Conservation (phyloP, 495 filamentous ascomycete genomes). For the Thermothielavioides terrestris region DNA sequence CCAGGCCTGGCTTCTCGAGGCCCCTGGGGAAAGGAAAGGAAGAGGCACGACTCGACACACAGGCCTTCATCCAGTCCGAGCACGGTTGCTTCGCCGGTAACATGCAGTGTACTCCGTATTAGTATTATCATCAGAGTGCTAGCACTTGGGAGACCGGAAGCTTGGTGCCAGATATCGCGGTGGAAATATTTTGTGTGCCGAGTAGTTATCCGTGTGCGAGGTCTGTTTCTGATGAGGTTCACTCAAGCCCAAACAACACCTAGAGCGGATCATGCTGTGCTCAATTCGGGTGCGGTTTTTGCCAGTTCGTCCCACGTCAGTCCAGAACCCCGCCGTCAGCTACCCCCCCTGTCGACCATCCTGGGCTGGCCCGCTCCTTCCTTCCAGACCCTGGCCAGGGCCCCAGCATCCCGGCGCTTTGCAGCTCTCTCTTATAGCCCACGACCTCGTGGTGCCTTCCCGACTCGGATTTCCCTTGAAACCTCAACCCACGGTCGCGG, state of each 20-base stretch:
- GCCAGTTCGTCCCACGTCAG: neutral
- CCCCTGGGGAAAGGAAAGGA: too few species aligned
- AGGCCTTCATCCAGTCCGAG: neutral
- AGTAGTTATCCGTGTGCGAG: too few species aligned
- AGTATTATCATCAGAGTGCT: neutral
- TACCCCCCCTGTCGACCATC: neutral
- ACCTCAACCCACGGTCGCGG: slow-evolving; percentile 18
- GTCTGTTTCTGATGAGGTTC: neutral
- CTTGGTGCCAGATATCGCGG: too few species aligned
- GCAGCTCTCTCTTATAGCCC: neutral
- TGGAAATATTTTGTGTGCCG: too few species aligned
- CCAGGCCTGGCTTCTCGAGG: too few species aligned
- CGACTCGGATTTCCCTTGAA: slow-evolving; percentile 2
- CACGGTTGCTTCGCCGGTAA: neutral
- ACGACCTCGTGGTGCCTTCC: neutral
- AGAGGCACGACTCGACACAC: too few species aligned
- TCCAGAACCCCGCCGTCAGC: slow-evolving; percentile 1
- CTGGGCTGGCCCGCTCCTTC: neutral
- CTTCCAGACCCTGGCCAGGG: neutral
- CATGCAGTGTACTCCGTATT: neutral
- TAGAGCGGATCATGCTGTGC: too few species aligned
- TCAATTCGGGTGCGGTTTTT: neutral
- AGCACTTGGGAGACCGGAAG: neutral
- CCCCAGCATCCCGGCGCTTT: neutral
- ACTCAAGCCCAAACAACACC: neutral